Evolutionary conservation across 2,329 filamentous ascomycete species (phyloP).

Genomic region (Talaromyces sp.): DNA sequence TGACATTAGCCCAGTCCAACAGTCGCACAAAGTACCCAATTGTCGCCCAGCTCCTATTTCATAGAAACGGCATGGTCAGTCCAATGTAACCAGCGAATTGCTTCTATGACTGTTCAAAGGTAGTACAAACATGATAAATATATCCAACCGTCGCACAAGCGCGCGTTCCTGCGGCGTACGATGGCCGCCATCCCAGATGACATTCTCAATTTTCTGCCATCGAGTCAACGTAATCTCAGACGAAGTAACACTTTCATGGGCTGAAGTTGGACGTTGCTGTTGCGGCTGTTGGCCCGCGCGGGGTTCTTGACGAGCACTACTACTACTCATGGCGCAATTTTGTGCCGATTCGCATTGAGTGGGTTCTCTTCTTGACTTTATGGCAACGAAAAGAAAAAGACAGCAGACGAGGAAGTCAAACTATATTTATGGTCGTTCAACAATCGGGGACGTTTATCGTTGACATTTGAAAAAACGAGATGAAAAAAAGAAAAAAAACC

Average conservation of each 20-base stretch:
- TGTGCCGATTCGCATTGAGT: neutral
- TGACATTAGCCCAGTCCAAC: constrained; percentile 21
- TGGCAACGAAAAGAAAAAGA: neutral
- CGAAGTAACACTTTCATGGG: neutral
- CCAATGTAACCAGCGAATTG: neutral
- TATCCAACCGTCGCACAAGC: constrained; percentile 20
- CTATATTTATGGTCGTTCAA: neutral
- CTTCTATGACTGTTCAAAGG: neutral
- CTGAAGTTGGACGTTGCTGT: neutral
- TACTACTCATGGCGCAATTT: constrained; percentile 13
- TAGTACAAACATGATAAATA: constrained; percentile 21
- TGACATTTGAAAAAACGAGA: neutral
- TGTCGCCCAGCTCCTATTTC: constrained; percentile 21
- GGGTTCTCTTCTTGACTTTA: neutral
- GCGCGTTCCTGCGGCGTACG: constrained; percentile 20
- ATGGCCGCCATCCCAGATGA: constrained; percentile 22
- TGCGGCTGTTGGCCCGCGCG: constrained; percentile 8
- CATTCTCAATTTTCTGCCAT: constrained; percentile 20
- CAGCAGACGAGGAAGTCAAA: neutral
- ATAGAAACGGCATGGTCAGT: neutral
- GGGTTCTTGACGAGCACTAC: constrained; percentile 1
- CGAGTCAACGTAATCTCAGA: constrained; percentile 18
- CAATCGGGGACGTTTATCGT: neutral
- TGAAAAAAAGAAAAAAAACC: constrained; percentile 1
- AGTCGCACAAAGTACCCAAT: constrained; percentile 22